A percentile compares a stretch with the other conserved stretches of the same genome.
Conservation (phyloP, 306 rosid species). For the Vicia sativa region DNA sequence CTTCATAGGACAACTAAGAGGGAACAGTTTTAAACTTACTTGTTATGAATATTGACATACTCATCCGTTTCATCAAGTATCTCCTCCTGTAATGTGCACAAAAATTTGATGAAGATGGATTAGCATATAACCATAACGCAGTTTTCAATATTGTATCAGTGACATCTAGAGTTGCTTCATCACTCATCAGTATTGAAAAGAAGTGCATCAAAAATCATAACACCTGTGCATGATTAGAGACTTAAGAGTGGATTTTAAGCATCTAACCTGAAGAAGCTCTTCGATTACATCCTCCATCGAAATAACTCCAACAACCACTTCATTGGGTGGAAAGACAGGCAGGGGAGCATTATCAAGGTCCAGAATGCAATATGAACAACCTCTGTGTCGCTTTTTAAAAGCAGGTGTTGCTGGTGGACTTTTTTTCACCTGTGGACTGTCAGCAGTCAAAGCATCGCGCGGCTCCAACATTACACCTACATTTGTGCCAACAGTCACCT, state of each 20-base stretch:
- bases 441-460: constrained; percentile 38
- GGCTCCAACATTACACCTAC: constrained; percentile 52
- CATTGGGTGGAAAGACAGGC: constrained; percentile 68
- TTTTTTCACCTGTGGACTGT: constrained; percentile 58
- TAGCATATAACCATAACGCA: constrained; percentile 14
- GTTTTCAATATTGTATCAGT: constrained; percentile 1
- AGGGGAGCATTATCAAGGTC: constrained; percentile 82
- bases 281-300: constrained; percentile 99
- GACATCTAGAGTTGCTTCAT: constrained; percentile 34
- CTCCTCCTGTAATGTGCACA: constrained; percentile 78
- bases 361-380: constrained; percentile 90
- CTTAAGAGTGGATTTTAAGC: constrained; percentile 31
- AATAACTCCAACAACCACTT: constrained; percentile 94
- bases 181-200: constrained; percentile 16
- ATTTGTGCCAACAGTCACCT: constrained; percentile 36
- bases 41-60: constrained; percentile 92
- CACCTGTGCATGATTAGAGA: constrained; percentile 12
- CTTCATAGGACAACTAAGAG: constrained; percentile 25
- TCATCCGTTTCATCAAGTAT: constrained; percentile 99
- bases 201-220: constrained; percentile 35
- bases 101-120: constrained; percentile 35
- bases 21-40: constrained; percentile 52
- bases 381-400: constrained; percentile 87
- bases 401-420: constrained; percentile 67
- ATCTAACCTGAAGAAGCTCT: constrained; percentile 96